These are phyloP conservation scores for Metschnikowia arizonensis DNA, from an alignment of 805 yeast species.

Conservation along the genomic window DNA sequence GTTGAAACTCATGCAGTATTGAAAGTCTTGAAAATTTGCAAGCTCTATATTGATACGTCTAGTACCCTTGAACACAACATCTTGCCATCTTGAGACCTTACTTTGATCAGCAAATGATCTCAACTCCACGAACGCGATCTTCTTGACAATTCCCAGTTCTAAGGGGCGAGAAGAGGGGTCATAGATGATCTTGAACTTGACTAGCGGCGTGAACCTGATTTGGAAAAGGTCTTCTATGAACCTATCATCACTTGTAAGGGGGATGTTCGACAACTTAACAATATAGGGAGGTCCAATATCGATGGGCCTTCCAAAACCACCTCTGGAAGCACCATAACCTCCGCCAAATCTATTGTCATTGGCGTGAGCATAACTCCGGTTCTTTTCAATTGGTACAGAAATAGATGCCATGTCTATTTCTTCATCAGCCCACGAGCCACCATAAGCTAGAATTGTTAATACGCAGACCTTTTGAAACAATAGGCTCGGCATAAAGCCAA, in stretches of 20 bases:
- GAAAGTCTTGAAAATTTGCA: constrained; percentile 41
- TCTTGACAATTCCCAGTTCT: constrained; percentile 38
- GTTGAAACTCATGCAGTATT: constrained; percentile 37
- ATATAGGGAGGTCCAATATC: constrained; percentile 56
- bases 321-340: constrained; percentile 8
- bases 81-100: constrained; percentile 61
- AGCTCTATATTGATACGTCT: constrained; percentile 36
- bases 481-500: not conserved
- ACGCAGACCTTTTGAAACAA: not conserved
- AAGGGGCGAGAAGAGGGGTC: constrained; percentile 42
- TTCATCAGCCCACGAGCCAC: constrained; percentile 48
- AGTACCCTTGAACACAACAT: constrained; percentile 45
- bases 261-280: constrained; percentile 58
- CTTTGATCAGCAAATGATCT: constrained; percentile 47
- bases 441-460: constrained; percentile 33
- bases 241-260: constrained; percentile 48
- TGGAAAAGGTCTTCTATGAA: constrained; percentile 57
- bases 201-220: constrained; percentile 55
- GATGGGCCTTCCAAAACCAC: constrained; percentile 7
- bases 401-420: constrained; percentile 44
- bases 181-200: constrained; percentile 59
- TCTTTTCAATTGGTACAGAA: constrained; percentile 41
- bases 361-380: constrained; percentile 25
- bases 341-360: constrained; percentile 10
- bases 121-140: constrained; percentile 63